These are phyloP conservation scores for Styphnolobium japonicum DNA, from an alignment of 306 rosid genomes.

Conservation along the genomic window DNA sequence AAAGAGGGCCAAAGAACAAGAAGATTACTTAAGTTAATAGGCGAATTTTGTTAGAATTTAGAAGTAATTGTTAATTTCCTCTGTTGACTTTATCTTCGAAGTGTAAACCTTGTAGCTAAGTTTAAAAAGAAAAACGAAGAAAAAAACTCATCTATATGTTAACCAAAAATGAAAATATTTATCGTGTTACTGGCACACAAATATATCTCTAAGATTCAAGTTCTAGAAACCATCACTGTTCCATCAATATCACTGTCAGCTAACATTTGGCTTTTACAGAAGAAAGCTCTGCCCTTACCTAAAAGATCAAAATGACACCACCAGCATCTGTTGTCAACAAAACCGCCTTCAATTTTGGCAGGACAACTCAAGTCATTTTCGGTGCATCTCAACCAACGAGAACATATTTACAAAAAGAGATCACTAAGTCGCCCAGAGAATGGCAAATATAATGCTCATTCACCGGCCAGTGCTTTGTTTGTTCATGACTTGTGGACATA, in stretches of 20 bases:
- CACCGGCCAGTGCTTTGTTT: conserved; percentile 23
- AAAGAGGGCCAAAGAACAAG: neutral
- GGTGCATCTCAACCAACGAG: conserved; percentile 28
- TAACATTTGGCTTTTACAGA: conserved; percentile 25
- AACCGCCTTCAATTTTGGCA: conserved; percentile 25
- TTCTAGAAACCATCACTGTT: conserved; percentile 23
- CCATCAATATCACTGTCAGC: conserved; percentile 35
- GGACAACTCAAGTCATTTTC: conserved; percentile 39
- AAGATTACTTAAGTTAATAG: neutral
- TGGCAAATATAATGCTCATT: conserved; percentile 23
- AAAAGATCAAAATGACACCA: conserved; percentile 39
- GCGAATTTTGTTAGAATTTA: neutral
- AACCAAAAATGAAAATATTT: neutral
- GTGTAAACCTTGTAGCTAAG: neutral
- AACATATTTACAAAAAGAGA: conserved; percentile 19
- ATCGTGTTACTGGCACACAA: neutral
- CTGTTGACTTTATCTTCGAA: neutral
- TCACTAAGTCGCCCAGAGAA: conserved; percentile 6
- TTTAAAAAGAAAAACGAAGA: neutral
- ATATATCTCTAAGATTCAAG: conserved; percentile 5
- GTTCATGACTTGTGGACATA: conserved; percentile 17
- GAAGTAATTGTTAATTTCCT: neutral
- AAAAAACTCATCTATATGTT: neutral
- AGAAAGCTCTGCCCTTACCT: conserved; percentile 26
- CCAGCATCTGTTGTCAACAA: conserved; percentile 38